phyloP scores from a whole-genome alignment of 805 yeast genomes.

The Candida ulmi region DNA sequence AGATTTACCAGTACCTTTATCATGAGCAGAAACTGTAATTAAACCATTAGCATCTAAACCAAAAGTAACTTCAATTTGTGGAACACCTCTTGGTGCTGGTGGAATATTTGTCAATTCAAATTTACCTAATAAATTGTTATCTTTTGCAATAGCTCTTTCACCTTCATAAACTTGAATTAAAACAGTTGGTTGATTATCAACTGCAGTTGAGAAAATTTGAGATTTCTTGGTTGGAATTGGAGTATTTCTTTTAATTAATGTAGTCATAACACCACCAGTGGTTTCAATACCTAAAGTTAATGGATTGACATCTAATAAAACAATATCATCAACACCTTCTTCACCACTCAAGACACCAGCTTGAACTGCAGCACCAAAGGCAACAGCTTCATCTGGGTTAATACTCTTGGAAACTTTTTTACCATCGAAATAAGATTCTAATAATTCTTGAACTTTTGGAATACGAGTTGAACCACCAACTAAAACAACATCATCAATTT shows the following conservation, averaged over 20 bases:
- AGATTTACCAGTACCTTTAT: constrained; percentile 90
- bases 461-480: constrained; percentile 99
- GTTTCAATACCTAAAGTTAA: constrained; percentile 95
- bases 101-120: constrained; percentile 84
- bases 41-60: constrained; percentile 85
- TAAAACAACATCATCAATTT: constrained; percentile 88
- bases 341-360: constrained; percentile 97
- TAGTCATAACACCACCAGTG: constrained; percentile 97
- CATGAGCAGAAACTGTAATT: constrained; percentile 79
- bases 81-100: constrained; percentile 89
- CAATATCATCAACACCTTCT: constrained; percentile 86
- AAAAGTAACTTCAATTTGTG: constrained; percentile 87
- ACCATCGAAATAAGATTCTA: constrained; percentile 86
- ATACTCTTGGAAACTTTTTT: constrained; percentile 96
- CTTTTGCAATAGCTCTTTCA: constrained; percentile 92
- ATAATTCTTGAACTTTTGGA: constrained; percentile 94
- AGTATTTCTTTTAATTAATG: constrained; percentile 89
- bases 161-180: constrained; percentile 93
- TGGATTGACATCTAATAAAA: constrained; percentile 89
- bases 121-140: constrained; percentile 84
- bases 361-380: constrained; percentile 99
- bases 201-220: constrained; percentile 93
- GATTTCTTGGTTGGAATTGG: constrained; percentile 95
- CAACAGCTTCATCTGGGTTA: constrained; percentile 99
- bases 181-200: constrained; percentile 94